Evolutionary conservation across 2,329 filamentous ascomycete species (phyloP), one percentile per base, ranked within the genome.

Genomic region (Paecilomyces niveus): DNA sequence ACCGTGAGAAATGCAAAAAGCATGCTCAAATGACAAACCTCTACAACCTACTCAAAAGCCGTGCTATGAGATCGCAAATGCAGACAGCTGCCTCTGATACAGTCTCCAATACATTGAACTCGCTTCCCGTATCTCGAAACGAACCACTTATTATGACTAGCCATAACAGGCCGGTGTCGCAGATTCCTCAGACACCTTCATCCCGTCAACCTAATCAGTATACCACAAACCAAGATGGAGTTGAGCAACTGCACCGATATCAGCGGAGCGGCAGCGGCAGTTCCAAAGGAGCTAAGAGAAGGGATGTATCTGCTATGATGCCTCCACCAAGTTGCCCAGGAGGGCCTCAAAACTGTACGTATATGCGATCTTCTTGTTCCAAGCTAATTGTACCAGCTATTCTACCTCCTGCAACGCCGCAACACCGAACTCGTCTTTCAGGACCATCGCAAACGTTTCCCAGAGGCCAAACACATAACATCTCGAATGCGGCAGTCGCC

Each of bases 1-100:
- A 85, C 65, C 83, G 83, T 57, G 87, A 92, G 22, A 94, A 93
- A 70, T 85, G 78, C 63, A 85, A 83, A 53, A 88, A 86, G 59
- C 81, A 89, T 2, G 74, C 85, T 4, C 87, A 90, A 60, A 83
- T 85, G 2, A 89, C 91, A 54, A 81, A 81, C 61, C 73, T 83
- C 22, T 86, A 86, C 64, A 79, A 83, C 53, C 67, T 78, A 11
- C 71, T 86, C 49, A 86, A 86, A 66, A 76, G 78, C 29, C 80
- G 81, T 59, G 78, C 83, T 10, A 80, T 83, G 73, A 74, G 76
- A 32, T 78, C 79, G 1, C 78, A 82, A 11, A 79, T 85, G 59
- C 80, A 83, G 57, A 74, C 74, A 18, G 83, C 83, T 6, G 83
- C 83, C 21, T 81, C 80, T 2, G 77, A 85, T 54, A 75, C 80